phyloP scores from a whole-genome alignment of 1,284 basidiomycete genomes.

The Boletellus dicymbophilus region DNA sequence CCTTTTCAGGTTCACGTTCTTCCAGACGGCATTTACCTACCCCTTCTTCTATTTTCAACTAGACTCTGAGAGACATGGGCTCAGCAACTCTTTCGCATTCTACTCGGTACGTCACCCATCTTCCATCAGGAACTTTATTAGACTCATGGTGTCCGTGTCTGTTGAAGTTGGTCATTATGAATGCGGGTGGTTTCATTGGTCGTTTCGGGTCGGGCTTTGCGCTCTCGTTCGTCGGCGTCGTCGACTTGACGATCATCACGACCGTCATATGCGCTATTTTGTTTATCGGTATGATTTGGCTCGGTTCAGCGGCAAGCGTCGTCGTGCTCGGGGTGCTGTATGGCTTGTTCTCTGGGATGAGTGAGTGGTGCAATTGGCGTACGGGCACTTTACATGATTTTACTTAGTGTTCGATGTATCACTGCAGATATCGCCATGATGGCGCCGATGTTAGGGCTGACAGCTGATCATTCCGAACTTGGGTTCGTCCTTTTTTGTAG shows the following conservation, averaged over 20 bases:
- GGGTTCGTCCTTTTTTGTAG: slow-evolving; percentile 18
- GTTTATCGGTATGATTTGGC: slow-evolving; percentile 44
- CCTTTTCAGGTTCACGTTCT: slow-evolving; percentile 22
- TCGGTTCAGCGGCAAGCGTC: slow-evolving; percentile 41
- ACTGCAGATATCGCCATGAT: slow-evolving; percentile 27
- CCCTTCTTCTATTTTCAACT: slow-evolving; percentile 34
- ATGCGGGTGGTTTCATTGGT: slow-evolving; percentile 42
- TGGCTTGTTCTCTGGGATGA: slow-evolving; percentile 51
- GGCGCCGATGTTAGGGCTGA: slow-evolving; percentile 27
- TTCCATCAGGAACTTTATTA: neutral
- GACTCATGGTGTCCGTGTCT: neutral
- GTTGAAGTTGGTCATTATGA: slow-evolving; percentile 45
- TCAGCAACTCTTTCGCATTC: slow-evolving; percentile 27
- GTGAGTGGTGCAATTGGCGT: slow-evolving; percentile 29
- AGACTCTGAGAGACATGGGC: slow-evolving; percentile 28
- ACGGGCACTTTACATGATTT: too few species aligned
- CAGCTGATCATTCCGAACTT: slow-evolving; percentile 24
- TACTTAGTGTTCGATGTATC: too few species aligned
- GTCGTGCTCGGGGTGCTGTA: slow-evolving; percentile 48
- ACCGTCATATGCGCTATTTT: slow-evolving; percentile 23
- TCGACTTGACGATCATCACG: slow-evolving; percentile 42
- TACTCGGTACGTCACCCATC: slow-evolving; percentile 26
- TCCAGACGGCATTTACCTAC: slow-evolving; percentile 22
- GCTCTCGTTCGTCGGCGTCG: slow-evolving; percentile 38
- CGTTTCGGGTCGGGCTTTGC: slow-evolving; percentile 39